A percentile compares a stretch with the other conserved stretches of the same genome.
Conservation (phyloP, 352 stramenopile genomes). For the Globisporangium orthogonon region DNA sequence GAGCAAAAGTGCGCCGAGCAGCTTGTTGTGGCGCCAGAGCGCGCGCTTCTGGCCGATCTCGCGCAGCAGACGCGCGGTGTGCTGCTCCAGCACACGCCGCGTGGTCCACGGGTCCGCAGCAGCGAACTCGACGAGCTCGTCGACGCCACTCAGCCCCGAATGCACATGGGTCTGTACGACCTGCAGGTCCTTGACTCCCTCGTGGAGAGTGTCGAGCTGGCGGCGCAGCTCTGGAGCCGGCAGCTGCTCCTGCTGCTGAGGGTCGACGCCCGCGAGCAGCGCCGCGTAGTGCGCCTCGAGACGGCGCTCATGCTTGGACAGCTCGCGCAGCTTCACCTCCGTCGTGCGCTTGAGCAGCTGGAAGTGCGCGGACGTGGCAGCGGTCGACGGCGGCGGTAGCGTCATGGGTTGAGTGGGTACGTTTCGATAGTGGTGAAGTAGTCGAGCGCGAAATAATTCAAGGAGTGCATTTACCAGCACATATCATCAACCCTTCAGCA, state of each 20-base stretch:
- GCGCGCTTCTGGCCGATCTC: conserved; percentile 31
- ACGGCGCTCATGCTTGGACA: conserved; percentile 37
- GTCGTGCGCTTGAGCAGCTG: conserved; percentile 39
- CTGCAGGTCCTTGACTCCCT: conserved; percentile 36
- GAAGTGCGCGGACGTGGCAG: conserved; percentile 20
- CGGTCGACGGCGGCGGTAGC: too few relatives aligned
- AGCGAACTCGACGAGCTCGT: conserved; percentile 32
- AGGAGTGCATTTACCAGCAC: too few relatives aligned
- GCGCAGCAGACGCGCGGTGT: conserved; percentile 19
- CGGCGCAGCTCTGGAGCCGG: conserved; percentile 1
- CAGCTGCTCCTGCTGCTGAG: neutral
- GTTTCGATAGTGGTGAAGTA: too few relatives aligned
- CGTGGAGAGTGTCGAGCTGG: conserved; percentile 28
- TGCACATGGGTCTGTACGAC: conserved; percentile 37
- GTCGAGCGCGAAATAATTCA: too few relatives aligned
- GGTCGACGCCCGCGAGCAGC: conserved; percentile 16
- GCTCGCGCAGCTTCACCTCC: conserved; percentile 41
- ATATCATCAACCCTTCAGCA: too few relatives aligned
- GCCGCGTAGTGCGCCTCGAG: conserved; percentile 29
- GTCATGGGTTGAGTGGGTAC: too few relatives aligned
- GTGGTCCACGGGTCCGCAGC: conserved; percentile 24
- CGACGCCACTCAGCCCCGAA: conserved; percentile 21
- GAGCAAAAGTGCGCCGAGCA: conserved; percentile 34
- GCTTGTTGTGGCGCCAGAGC: conserved; percentile 51
- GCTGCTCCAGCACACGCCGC: conserved; percentile 17